Conservation (phyloP, 2,329 filamentous ascomycete species). For the Drechslera avenae region DNA sequence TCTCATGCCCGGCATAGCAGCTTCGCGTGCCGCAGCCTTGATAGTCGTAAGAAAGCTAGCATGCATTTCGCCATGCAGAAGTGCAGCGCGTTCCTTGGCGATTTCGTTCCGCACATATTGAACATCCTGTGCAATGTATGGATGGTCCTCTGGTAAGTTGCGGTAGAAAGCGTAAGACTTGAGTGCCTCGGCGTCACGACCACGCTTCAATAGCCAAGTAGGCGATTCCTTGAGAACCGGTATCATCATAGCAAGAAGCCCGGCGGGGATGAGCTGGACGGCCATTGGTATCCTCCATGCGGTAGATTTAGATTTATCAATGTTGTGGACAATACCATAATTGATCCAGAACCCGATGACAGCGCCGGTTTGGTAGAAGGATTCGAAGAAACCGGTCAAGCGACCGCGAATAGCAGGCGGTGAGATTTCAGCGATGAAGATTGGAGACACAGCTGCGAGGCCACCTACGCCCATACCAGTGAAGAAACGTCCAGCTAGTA, state of each 20-base stretch:
- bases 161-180: constrained; percentile 52
- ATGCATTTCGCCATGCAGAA: constrained; percentile 32
- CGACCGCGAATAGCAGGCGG: constrained; percentile 68
- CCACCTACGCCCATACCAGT: constrained; percentile 48
- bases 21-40: constrained; percentile 40
- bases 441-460: constrained; percentile 46
- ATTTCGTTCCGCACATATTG: constrained; percentile 41
- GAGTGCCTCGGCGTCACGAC: constrained; percentile 47
- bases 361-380: constrained; percentile 68
- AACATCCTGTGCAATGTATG: constrained; percentile 48
- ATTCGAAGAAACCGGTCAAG: constrained; percentile 69
- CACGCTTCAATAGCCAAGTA: constrained; percentile 38
- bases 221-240: constrained; percentile 44
- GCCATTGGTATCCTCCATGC: constrained; percentile 69
- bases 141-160: constrained; percentile 51
- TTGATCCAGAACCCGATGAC: constrained; percentile 52
- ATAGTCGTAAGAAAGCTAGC: constrained; percentile 37
- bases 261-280: constrained; percentile 52
- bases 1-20: constrained; percentile 45
- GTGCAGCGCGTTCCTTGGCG: constrained; percentile 35
- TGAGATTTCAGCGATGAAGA: constrained; percentile 50
- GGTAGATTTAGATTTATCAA: constrained; percentile 51
- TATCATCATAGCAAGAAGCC: constrained; percentile 42
- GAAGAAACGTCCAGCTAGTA: constrained; percentile 52
- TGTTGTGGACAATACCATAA: constrained; percentile 49